Evolutionary conservation across 257 asterid genomes (phyloP), one percentile per base, ranked within the genome.

Genomic region (Penstemon davidsonii): DNA sequence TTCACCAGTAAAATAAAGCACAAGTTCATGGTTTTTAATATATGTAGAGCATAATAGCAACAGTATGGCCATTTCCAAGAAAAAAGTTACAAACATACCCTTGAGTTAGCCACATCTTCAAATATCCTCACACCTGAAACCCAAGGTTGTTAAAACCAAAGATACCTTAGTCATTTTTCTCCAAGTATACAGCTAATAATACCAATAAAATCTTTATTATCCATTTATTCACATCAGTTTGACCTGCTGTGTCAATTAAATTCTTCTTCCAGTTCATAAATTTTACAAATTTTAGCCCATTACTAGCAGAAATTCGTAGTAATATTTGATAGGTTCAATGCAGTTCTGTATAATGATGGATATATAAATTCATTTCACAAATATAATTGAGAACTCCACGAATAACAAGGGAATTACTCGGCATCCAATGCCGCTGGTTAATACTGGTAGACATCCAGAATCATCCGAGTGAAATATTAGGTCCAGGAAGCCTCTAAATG

Each of bases 81-180:
- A 25, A 25, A 25, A 63, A 42, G 10, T 18, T 15, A 62, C 40
- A 50, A 25, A 7, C 8, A 60, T 87, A 94, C 99, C 99, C 81
- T 82, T 62, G 87, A 73, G 82, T 84, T 79, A 45, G 88, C 84
- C 51, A 80, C 78, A 73, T 91, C 99, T 87, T 94, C 99, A 81
- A 94, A 85, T 80, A 94, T 82, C 77, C 99, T 87, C 79, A 89
- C 96, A 78, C 98, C 99, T 94, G 89, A 75, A 79, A 81, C 75
- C 75, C 56, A 72, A 67, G 44, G 45, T 55, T 58, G 60, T 56
- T 38, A 60, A 68, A 66, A 72, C 79, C 43, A 40, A 55, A 68
- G 42, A 53, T 56, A 75, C 37, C 18, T 50, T 36, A 69, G 62
- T 51, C 51, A 69, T n/a, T 36, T 49, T 60, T 63, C 61, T 51